phyloP scores from a whole-genome alignment of 2,329 filamentous ascomycete genomes.

The Ophiostoma australiae region DNA sequence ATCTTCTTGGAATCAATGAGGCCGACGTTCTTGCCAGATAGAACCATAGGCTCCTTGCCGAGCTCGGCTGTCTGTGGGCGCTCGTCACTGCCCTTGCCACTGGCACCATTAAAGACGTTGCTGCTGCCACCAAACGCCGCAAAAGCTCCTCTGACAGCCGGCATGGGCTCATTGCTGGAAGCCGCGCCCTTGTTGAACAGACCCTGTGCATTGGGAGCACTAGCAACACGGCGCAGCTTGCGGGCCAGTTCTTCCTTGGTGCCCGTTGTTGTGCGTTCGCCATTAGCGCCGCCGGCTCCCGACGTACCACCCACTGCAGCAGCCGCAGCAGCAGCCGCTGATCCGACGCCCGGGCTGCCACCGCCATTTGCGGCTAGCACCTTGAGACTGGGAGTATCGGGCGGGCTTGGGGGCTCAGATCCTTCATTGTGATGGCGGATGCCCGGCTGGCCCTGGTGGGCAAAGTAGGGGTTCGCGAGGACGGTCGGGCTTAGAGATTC shows the following conservation, averaged over 20 bases:
- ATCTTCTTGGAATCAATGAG: constrained; percentile 44
- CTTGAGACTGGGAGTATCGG: constrained; percentile 78
- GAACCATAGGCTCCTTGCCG: constrained; percentile 70
- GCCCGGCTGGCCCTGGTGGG: constrained; percentile 88
- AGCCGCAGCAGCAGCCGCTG: constrained; percentile 18
- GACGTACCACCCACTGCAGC: constrained; percentile 4
- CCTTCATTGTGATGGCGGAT: constrained; percentile 92
- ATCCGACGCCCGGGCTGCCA: constrained; percentile 42
- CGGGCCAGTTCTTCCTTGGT: constrained; percentile 92
- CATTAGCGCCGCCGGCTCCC: constrained; percentile 48
- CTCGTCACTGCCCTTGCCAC: constrained; percentile 43
- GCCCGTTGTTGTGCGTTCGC: constrained; percentile 65
- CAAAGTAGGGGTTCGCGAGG: constrained; percentile 94
- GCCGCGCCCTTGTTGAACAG: constrained; percentile 62
- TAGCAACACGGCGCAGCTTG: constrained; percentile 89
- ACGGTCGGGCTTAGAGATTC: constrained; percentile 87
- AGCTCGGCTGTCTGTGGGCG: constrained; percentile 81
- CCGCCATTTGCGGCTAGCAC: constrained; percentile 60
- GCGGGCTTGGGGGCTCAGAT: constrained; percentile 86
- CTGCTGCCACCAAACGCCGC: background rate
- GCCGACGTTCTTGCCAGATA: constrained; percentile 46
- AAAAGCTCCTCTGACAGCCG: constrained; percentile 1
- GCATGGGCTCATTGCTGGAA: constrained; percentile 9
- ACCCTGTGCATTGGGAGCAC: constrained; percentile 93
- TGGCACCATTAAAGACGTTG: constrained; percentile 10